phyloP scores from a whole-genome alignment of 2,329 filamentous ascomycete species.

The Monilinia fructigena region DNA sequence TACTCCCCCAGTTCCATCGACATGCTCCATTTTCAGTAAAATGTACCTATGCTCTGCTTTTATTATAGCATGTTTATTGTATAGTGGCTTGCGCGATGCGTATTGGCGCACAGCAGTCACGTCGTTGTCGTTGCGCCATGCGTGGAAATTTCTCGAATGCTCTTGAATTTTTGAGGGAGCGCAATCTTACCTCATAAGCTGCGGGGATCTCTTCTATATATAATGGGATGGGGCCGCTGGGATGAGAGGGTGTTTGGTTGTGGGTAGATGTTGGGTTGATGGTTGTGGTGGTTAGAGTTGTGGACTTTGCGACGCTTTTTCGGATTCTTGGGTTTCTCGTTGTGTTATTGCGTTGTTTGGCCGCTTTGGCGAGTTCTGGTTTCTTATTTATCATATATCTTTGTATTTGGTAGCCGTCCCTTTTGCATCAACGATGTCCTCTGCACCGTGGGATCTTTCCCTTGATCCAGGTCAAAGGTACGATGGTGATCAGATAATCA shows the following conservation, averaged over 20 bases:
- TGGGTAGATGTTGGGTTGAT: background rate
- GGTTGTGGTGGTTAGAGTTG: background rate
- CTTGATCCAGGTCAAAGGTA: constrained; percentile 8
- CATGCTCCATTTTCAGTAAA: too few species aligned
- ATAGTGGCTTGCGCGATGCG: too few species aligned
- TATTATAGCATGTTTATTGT: too few species aligned
- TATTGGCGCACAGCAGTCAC: too few species aligned
- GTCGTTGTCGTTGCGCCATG: background rate
- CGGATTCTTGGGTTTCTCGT: too few species aligned
- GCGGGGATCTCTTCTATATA: background rate
- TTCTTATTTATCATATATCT: background rate
- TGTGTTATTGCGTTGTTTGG: background rate
- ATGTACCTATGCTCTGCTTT: too few species aligned
- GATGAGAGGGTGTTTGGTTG: background rate
- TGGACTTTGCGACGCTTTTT: background rate
- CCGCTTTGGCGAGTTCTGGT: background rate
- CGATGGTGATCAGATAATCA: constrained; percentile 14
- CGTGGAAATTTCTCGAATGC: constrained; percentile 9
- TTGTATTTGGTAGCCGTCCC: background rate
- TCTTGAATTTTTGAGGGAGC: background rate
- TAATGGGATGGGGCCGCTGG: background rate
- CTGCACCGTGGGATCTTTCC: constrained; percentile 17
- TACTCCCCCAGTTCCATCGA: too few species aligned
- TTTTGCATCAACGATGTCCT: constrained; percentile 3
- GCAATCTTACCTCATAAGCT: background rate